These are phyloP conservation scores for Marsdenia floribunda DNA, from an alignment of 257 asterid genomes.

Conservation along the genomic window DNA sequence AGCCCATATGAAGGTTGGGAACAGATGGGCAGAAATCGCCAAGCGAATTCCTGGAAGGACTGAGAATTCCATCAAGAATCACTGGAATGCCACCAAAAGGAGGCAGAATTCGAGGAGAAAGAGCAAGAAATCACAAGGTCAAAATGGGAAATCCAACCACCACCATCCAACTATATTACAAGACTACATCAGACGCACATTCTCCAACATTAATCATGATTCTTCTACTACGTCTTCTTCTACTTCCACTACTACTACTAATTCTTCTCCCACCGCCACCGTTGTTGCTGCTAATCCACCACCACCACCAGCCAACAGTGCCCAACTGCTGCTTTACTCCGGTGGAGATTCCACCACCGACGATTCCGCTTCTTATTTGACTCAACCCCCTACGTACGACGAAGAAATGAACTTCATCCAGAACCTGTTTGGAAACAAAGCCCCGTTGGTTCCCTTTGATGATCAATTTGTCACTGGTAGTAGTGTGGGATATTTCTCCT, in stretches of 20 bases:
- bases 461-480: no score
- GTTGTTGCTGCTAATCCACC: no score
- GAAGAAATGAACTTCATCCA: slow-evolving; percentile 61
- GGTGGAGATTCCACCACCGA: slow-evolving; percentile 9
- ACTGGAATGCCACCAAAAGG: slow-evolving; percentile 74
- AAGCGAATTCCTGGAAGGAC: slow-evolving; percentile 63
- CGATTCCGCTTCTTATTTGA: slow-evolving; percentile 28
- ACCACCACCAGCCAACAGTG: background rate
- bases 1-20: slow-evolving; percentile 52
- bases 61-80: slow-evolving; percentile 80
- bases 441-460: background rate
- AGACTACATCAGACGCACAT: slow-evolving; percentile 44
- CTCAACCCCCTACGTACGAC: slow-evolving; percentile 25
- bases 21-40: slow-evolving; percentile 75
- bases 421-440: slow-evolving; percentile 29
- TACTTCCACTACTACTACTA: slow-evolving; percentile 1
- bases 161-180: slow-evolving; percentile 40
- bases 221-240: background rate
- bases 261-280: background rate
- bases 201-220: slow-evolving; percentile 9
- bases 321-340: background rate
- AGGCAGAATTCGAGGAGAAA: slow-evolving; percentile 47
- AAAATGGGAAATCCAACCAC: slow-evolving; percentile 1
- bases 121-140: slow-evolving; percentile 25
- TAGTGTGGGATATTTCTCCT: no score